Conservation (phyloP, 2,329 filamentous ascomycete species). For the Trichoderma asperellum region DNA sequence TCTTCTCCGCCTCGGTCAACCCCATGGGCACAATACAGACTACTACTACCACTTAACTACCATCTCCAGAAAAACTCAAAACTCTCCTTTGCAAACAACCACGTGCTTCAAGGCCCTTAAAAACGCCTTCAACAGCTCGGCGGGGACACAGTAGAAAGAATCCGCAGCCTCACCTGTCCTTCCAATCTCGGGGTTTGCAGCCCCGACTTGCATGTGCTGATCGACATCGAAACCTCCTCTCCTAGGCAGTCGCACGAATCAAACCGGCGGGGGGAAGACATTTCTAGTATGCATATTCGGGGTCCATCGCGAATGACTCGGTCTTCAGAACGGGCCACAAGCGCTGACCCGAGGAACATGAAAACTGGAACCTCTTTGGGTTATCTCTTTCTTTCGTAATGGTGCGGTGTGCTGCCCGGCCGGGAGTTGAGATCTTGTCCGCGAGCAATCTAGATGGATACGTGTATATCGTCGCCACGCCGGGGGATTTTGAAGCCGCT, state of each 20-base stretch:
- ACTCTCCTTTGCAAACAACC: neutral
- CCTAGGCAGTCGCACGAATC: conserved; percentile 13
- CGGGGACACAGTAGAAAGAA: neutral
- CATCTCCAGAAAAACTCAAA: neutral
- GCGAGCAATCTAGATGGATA: neutral
- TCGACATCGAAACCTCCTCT: conserved; percentile 4
- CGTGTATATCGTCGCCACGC: neutral
- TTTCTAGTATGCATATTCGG: conserved; percentile 17
- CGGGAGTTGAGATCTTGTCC: neutral
- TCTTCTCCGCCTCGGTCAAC: neutral
- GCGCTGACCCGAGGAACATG: conserved; percentile 1
- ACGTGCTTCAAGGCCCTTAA: neutral
- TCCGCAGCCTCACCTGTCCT: neutral
- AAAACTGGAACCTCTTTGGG: conserved; percentile 2
- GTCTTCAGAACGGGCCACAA: conserved; percentile 4
- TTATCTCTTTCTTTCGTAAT: neutral
- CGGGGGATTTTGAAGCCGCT: neutral
- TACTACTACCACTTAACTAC: neutral
- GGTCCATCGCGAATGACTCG: conserved; percentile 22
- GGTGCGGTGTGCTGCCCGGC: neutral
- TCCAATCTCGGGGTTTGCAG: conserved; percentile 10
- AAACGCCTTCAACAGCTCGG: neutral
- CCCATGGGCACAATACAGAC: neutral
- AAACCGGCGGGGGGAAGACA: neutral
- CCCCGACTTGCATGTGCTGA: conserved; percentile 19